Conservation (phyloP, 2,329 filamentous ascomycete genomes). For the Diplodia seriata region DNA sequence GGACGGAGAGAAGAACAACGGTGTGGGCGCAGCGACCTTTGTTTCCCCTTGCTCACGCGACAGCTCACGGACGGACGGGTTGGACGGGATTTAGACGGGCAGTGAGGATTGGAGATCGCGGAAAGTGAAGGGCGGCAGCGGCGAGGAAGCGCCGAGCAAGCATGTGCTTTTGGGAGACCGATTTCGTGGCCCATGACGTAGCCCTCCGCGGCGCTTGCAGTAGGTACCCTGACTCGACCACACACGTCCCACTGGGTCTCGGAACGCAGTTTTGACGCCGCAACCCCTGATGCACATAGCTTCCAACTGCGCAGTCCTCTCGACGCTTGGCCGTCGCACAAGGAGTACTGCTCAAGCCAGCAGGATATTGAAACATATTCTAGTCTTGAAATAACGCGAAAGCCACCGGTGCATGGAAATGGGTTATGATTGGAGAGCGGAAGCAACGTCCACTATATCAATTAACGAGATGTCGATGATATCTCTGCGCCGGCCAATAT, state of each 20-base stretch:
- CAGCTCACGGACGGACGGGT: background rate
- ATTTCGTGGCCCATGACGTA: conserved; percentile 24
- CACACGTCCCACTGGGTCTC: background rate
- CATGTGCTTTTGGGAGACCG: conserved; percentile 1
- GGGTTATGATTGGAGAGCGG: background rate
- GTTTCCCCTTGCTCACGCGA: background rate
- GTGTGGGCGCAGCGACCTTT: background rate
- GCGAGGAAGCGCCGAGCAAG: conserved; percentile 21
- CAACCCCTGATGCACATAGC: background rate
- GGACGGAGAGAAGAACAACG: background rate
- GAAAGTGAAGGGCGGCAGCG: background rate
- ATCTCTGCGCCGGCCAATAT: conserved; percentile 16
- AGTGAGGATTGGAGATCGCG: conserved; percentile 9
- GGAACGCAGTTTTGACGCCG: background rate
- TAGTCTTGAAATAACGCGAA: no score
- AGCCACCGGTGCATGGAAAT: background rate
- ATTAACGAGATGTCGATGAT: conserved; percentile 24
- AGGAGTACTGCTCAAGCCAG: background rate
- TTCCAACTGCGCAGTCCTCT: background rate
- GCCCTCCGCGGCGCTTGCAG: background rate
- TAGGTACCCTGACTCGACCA: conserved; percentile 1
- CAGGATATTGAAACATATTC: background rate
- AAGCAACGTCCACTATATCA: conserved; percentile 14
- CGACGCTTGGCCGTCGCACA: background rate
- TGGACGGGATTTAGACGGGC: conserved; percentile 7